Evolutionary conservation across 164 flowering plant species (phyloP).

Genomic region (Liriodendron chinense): DNA sequence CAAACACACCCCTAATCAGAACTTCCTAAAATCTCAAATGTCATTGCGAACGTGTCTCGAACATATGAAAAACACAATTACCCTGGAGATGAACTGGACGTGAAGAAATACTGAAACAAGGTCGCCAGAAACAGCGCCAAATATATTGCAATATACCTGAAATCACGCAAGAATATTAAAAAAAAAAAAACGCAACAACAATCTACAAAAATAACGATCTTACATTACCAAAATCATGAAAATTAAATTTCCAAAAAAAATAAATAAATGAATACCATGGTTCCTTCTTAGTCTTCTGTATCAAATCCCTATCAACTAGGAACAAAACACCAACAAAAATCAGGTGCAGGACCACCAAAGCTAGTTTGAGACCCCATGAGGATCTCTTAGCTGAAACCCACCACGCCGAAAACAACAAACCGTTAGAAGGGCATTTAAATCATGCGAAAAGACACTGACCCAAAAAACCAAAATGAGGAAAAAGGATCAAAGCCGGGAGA

Average conservation of each 20-base stretch:
- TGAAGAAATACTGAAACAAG: slow-evolving; percentile 73
- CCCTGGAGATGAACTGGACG: slow-evolving; percentile 96
- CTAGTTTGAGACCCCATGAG: slow-evolving; percentile 51
- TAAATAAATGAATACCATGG: slow-evolving; percentile 56
- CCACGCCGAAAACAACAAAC: background rate
- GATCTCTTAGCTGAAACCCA: slow-evolving; percentile 67
- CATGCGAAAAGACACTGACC: background rate
- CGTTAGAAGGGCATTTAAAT: background rate
- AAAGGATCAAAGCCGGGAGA: background rate
- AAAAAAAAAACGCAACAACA: background rate
- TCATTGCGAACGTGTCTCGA: background rate
- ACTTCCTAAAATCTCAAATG: background rate
- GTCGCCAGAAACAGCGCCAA: slow-evolving; percentile 61
- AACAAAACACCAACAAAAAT: slow-evolving; percentile 61
- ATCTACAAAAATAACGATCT: background rate
- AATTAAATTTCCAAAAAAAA: background rate
- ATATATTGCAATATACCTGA: slow-evolving; percentile 73
- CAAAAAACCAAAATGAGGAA: background rate
- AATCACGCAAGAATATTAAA: background rate
- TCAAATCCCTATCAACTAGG: slow-evolving; percentile 56
- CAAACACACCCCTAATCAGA: background rate
- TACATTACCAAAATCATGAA: background rate
- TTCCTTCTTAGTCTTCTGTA: slow-evolving; percentile 38
- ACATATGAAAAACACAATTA: slow-evolving; percentile 25
- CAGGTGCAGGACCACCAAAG: slow-evolving; percentile 69